Evolutionary conservation across 176 grass and related monocot genomes (phyloP), one percentile per base, ranked within the genome.

Genomic region (Tillandsia leiboldiana): DNA sequence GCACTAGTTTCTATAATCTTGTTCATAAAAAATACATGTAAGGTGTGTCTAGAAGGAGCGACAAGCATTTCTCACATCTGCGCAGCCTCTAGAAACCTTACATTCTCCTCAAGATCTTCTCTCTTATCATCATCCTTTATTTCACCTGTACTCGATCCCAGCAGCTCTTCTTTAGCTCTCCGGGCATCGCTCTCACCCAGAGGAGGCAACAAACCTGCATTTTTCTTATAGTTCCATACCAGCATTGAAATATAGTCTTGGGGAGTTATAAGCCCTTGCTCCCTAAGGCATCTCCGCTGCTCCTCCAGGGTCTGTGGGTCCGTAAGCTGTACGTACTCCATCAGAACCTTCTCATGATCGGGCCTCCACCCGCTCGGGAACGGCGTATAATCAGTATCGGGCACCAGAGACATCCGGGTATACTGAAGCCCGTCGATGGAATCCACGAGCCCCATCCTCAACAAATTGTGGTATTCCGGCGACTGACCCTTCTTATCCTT

Each of bases 201-300:
- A 81, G 80, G 69, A 63, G 72, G 72, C 67, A 89, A 66, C 65
- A 85, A 48, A 83, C 77, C 67, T 52, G 89, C 77, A 83, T 90
- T 99, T 83, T 81, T 99, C 80, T 99, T 99, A 71, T 99, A 99
- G 78, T 88, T 87, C 94, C 94, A 99, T 57, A 99, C 87, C 58
- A 99, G 83, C 84, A 90, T 83, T 12, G 94, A 99, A 88, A 99
- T 69, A 56, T 82, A 75, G 54, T 93, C 89, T 68, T 99, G 94
- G 28, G 94, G 89, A 28, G 84, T 90, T 81, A 86, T 74, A 79
- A 90, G 94, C 12, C 94, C 94, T 65, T 99, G 83, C 53, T 99
- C 87, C 59, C 86, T 87, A 82, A 93, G 84, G 64, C 79, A 80
- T 24, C 63, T 68, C 26, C 63, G 68, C 69, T 90, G 83, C 64